phyloP scores from a whole-genome alignment of 306 rosid genomes.

The Datisca glomerata region DNA sequence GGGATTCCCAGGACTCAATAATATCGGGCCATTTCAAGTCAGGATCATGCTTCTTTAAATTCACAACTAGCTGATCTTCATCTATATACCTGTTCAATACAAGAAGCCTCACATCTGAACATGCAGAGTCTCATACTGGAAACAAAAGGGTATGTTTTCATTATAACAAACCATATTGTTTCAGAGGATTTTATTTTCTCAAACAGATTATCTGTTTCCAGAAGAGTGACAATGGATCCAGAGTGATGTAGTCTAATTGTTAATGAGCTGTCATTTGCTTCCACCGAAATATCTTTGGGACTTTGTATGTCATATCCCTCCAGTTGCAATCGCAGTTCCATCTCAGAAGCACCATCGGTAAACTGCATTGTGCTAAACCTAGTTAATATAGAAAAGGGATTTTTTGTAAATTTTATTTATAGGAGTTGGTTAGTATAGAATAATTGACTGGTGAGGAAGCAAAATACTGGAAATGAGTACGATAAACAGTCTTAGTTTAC shows the following conservation, averaged over 20 bases:
- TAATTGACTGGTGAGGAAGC: background rate
- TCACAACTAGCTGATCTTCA: slow-evolving; percentile 74
- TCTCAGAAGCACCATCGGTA: slow-evolving; percentile 63
- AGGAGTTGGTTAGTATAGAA: background rate
- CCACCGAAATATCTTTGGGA: slow-evolving; percentile 47
- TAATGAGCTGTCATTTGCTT: slow-evolving; percentile 49
- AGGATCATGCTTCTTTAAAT: slow-evolving; percentile 80
- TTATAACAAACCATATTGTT: slow-evolving; percentile 72
- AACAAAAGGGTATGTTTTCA: background rate
- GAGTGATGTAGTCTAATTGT: slow-evolving; percentile 35
- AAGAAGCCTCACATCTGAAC: slow-evolving; percentile 9
- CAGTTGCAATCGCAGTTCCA: slow-evolving; percentile 60
- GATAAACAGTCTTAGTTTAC: no score
- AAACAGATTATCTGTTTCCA: slow-evolving; percentile 60
- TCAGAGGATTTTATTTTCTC: slow-evolving; percentile 74
- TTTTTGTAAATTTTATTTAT: no score
- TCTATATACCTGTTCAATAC: slow-evolving; percentile 63
- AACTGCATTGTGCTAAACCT: slow-evolving; percentile 47
- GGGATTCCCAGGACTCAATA: slow-evolving; percentile 80
- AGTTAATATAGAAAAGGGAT: background rate
- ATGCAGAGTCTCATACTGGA: slow-evolving; percentile 2
- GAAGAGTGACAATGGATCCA: slow-evolving; percentile 52
- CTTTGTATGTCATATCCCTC: slow-evolving; percentile 29
- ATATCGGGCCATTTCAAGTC: slow-evolving; percentile 92
- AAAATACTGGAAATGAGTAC: background rate